Conservation (phyloP, 164 flowering plant genomes). For the Warburgia ugandensis region DNA sequence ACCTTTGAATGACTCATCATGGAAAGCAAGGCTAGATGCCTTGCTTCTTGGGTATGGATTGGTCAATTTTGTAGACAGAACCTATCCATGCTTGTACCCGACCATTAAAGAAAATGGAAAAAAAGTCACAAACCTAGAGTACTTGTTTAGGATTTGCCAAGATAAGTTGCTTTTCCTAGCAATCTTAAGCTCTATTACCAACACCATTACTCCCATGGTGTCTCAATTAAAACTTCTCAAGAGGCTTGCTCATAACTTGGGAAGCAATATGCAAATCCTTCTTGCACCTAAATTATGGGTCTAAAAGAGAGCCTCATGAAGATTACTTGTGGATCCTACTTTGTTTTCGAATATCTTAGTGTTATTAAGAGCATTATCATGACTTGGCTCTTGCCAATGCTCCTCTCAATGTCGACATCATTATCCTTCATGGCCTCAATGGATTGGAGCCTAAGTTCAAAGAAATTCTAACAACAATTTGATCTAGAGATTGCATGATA, state of each 20-base stretch:
- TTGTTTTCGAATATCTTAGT: not conserved
- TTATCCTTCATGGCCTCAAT: not conserved
- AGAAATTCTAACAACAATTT: not conserved
- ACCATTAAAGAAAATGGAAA: not conserved
- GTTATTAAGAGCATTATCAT: not conserved
- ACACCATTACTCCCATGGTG: not conserved
- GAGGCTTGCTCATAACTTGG: not conserved
- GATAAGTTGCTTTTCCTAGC: not conserved
- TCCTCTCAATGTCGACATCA: not conserved
- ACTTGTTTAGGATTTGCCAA: not conserved
- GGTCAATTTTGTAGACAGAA: not conserved
- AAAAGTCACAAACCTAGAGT: too few relatives aligned
- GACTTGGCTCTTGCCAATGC: slow-evolving; percentile 1
- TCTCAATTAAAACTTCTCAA: not conserved
- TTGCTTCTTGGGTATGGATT: not conserved
- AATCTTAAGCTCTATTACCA: not conserved
- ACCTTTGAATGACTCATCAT: not conserved
- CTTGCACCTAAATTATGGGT: not conserved
- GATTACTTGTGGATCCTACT: not conserved
- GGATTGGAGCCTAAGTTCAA: slow-evolving; percentile 1
- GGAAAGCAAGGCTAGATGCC: not conserved
- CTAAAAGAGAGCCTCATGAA: not conserved
- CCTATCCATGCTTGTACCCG: not conserved
- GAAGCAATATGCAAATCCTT: not conserved
- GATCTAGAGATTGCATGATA: not conserved